Evolutionary conservation across 1,284 basidiomycete species (phyloP), one percentile per base, ranked within the genome.

Genomic region (Ceratobasidium sp.): DNA sequence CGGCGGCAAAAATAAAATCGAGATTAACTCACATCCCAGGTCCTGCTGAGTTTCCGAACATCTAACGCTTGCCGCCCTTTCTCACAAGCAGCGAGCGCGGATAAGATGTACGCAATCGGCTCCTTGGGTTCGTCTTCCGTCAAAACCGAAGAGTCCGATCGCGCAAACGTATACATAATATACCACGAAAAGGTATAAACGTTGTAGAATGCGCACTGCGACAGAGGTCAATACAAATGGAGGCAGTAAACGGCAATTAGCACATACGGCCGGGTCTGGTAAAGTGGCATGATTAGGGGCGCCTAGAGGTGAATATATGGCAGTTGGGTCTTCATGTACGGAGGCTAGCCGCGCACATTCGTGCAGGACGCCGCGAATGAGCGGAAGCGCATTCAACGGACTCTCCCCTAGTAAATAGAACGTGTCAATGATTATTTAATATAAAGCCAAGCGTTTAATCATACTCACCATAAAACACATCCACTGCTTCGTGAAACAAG

Each of bases 101-200:
- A 77, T 67, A 77, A 9, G 2, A 68, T 12, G 82, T 91, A 93
- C 0, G 88, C 87, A 3, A 86, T 85, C 6, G 90, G 86, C 1
- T 82, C 84, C 10, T 83, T 82, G 4, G 91, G 90, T 81, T 93
- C 91, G 61, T 88, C 90, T 3, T 87, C 84, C 12, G 90, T 84
- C 1, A 87, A 88, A 28, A 90, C 44, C 23, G 73, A 49, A 56
- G 89, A 83, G 63, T 90, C 87, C 78, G 88, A 87, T 1, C 87
- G 87, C 72, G 92, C 87, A 71, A 91, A 84, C 80, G 88, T 90
- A 68, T 90, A 91, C 80, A 92, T 89, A 69, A 90, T 85, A 83
- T 90, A 91, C 60, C 92, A 86, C 1, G 90, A 85, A 20, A 89
- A 90, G 67, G 91, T 91, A 51, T 92, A 86, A 69, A 92, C 87